Percentiles rank a stretch among this genome's conserved stretches.
phyloP scores from a whole-genome alignment of 208 protist genomes.

The Leishmania guyanensis region DNA sequence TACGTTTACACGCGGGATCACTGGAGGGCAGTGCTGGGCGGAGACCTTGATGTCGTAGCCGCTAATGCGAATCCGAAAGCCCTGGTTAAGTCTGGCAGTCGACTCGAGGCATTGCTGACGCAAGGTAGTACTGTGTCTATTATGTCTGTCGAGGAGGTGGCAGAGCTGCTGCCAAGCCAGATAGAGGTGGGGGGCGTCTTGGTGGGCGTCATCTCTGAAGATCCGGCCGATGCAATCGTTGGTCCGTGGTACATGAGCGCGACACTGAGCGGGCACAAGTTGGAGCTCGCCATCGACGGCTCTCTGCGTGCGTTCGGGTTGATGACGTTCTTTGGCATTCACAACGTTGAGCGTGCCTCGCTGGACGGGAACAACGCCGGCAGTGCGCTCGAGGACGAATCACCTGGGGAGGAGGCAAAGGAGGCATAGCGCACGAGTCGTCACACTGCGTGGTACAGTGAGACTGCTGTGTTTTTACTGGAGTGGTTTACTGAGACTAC shows the following conservation, averaged over 20 bases:
- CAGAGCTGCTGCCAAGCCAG: conserved; percentile 37
- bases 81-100: conserved; percentile 41
- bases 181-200: conserved; percentile 71
- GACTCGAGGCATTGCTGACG: conserved; percentile 35
- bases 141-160: conserved; percentile 22
- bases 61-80: conserved; percentile 23
- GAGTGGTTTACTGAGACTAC: not conserved
- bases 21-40: conserved; percentile 64
- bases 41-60: conserved; percentile 25
- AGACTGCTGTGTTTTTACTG: not conserved
- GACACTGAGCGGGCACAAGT: conserved; percentile 76
- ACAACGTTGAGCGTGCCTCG: conserved; percentile 19
- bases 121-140: conserved; percentile 14
- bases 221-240: conserved; percentile 17
- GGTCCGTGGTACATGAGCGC: conserved; percentile 81
- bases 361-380: not conserved
- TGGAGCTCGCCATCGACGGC: conserved; percentile 84
- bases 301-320: conserved; percentile 81
- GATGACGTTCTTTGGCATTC: conserved; percentile 70
- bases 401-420: conserved; percentile 9
- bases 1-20: conserved; percentile 73
- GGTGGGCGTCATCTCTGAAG: conserved; percentile 44
- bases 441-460: not conserved
- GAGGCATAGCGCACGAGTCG: not conserved
- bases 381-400: not conserved